phyloP scores from a whole-genome alignment of 176 grass and related monocot species.

The Aegilops speltoides region DNA sequence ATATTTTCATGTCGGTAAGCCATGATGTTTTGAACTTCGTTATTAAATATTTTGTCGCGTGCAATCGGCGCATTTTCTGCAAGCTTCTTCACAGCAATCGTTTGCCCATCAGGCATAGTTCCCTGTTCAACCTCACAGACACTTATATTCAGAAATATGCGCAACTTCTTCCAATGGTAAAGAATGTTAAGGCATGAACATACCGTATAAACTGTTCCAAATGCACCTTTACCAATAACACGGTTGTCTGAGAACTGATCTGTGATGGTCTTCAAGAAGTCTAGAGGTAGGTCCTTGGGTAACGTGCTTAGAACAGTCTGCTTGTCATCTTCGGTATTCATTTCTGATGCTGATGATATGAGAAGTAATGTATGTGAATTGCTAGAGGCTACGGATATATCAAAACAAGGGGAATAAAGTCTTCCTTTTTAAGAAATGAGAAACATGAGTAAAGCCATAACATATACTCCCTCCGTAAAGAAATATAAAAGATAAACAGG shows the following conservation, averaged over 20 bases:
- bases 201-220: constrained; percentile 45
- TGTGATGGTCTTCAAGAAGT: constrained; percentile 20
- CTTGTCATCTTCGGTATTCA: background rate
- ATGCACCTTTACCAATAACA: constrained; percentile 20
- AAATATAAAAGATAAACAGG: no score
- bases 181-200: background rate
- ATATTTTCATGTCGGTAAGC: background rate
- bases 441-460: background rate
- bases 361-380: background rate
- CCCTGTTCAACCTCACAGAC: background rate
- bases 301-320: constrained; percentile 9
- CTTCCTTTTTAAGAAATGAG: background rate
- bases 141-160: background rate
- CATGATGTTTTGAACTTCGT: constrained; percentile 36
- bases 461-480: no score
- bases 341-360: background rate
- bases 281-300: background rate
- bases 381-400: background rate
- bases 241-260: background rate
- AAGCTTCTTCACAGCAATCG: constrained; percentile 33
- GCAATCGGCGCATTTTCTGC: background rate
- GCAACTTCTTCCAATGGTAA: background rate
- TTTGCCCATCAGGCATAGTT: background rate
- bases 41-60: background rate
- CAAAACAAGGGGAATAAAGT: background rate